Percentiles rank a stretch among this genome's conserved stretches.
Conservation (phyloP, 768 basidiomycete species). For the Austroboletus eburneus region DNA sequence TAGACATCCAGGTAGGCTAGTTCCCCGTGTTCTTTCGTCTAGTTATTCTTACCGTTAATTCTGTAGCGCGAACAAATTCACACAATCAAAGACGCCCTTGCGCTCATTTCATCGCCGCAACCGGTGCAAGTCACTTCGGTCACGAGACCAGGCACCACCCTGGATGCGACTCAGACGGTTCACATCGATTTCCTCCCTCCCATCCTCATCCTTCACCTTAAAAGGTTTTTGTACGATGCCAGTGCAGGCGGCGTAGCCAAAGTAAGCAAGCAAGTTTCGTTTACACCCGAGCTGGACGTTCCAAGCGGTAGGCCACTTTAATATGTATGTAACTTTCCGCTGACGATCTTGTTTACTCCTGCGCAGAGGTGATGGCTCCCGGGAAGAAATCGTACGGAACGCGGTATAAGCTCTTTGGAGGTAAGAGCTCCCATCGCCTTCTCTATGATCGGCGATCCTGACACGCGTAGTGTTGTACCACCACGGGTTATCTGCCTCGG, state of each 20-base stretch:
- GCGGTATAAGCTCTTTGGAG: constrained; percentile 81
- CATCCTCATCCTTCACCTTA: constrained; percentile 83
- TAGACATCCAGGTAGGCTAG: constrained; percentile 77
- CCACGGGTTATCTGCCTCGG: constrained; percentile 84
- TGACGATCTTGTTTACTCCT: background rate
- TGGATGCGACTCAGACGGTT: constrained; percentile 70
- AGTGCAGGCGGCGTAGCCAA: constrained; percentile 77
- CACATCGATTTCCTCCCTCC: constrained; percentile 82
- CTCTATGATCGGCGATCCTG: background rate
- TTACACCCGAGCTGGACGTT: constrained; percentile 75
- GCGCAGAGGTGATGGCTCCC: constrained; percentile 58
- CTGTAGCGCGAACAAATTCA: constrained; percentile 64
- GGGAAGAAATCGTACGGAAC: constrained; percentile 43
- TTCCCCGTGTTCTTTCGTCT: background rate
- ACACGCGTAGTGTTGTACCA: constrained; percentile 73
- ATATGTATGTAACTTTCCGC: too few species aligned
- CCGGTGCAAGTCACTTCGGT: constrained; percentile 66
- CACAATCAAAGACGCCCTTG: constrained; percentile 80
- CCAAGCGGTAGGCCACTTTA: constrained; percentile 46
- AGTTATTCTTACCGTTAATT: too few species aligned
- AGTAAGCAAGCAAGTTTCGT: constrained; percentile 74
- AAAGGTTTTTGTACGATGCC: constrained; percentile 86
- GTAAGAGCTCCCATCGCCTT: constrained; percentile 35
- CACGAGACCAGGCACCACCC: constrained; percentile 49
- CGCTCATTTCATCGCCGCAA: constrained; percentile 74